These are phyloP conservation scores for Vitis hybrid DNA, from an alignment of 177 flowering plant genomes.

Conservation along the genomic window DNA sequence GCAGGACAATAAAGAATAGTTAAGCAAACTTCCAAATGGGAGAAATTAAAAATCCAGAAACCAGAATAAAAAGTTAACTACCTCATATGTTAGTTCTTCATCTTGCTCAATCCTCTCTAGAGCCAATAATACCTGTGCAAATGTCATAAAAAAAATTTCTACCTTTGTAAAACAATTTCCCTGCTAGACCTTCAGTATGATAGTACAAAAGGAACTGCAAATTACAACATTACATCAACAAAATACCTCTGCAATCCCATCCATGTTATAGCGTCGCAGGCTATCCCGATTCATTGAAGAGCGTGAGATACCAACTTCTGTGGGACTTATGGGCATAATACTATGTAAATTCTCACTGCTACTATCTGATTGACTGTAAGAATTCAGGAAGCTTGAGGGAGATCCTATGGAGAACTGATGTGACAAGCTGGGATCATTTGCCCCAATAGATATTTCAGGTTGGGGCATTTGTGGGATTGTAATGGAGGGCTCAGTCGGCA, in stretches of 20 bases:
- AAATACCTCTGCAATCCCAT: conserved; percentile 89
- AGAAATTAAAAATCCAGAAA: not conserved
- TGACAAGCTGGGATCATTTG: conserved; percentile 24
- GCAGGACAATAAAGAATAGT: conserved; percentile 24
- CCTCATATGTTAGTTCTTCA: conserved; percentile 85
- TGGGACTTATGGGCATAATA: conserved; percentile 24
- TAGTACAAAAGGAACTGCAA: not conserved
- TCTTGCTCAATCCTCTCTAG: conserved; percentile 87
- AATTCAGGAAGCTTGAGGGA: conserved; percentile 20
- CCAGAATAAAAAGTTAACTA: conserved; percentile 21
- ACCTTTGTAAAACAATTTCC: not conserved
- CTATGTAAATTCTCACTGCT: conserved; percentile 32
- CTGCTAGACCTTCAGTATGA: not conserved
- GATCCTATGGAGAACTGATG: conserved; percentile 24
- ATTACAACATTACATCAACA: not conserved
- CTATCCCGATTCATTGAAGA: conserved; percentile 42
- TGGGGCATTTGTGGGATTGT: conserved; percentile 22
- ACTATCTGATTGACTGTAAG: conserved; percentile 33
- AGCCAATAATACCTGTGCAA: conserved; percentile 69
- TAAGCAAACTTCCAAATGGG: conserved; percentile 1
- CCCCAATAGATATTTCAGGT: conserved; percentile 21
- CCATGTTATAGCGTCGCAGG: conserved; percentile 50
- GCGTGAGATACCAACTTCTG: conserved; percentile 35
- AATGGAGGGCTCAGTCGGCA: conserved; percentile 22
- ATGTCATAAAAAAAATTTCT: not conserved